Base-by-base conservation (phyloP, 2,329 filamentous ascomycete genomes). In the Stylonectria norvegica region DNA sequence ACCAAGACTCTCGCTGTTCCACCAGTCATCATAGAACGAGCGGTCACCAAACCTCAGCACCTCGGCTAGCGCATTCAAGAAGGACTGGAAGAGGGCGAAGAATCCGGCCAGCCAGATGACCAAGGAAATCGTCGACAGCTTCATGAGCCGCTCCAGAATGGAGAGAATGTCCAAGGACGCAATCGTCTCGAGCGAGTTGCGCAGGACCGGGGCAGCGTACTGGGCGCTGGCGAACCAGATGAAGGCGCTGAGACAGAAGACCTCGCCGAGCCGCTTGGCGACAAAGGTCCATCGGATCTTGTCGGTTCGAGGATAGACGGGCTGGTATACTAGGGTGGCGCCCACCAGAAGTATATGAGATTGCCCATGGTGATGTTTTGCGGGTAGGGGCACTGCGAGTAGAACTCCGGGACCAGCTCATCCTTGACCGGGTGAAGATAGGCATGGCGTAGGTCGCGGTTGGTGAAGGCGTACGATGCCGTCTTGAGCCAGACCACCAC, bases 101-200 rank as follows among this genome's bases (percentile, higher is more conserved):
- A 98, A 98, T 5, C 93, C 91, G 1, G 90, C 90, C 1, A 98
- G 83, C 93, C 93, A 98, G 62, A 96, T 95, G 48, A 96, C 84
- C 20, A 97, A 77, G 14, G 87, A 94, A 47, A 98, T 95, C 14
- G 93, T 97, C 7, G 87, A 94, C 16, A 98, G 76, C 66, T 98
- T 98, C 73, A 98, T 83, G 17, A 96, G 72, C 12, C 93, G 81
- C 67, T 98, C 93, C 20, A 89, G 63, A 36, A 97, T 95, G 27
- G 86, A 86, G 10, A 84, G 71, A 31, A 95, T 63, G 56, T 96
- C 85, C 15, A 97, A 73, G 4, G 81, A 81, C 8, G 85, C 81
- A 50, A 98, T 88, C 63, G 90, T 93, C 56, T 89, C 83, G 5
- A 97, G 76, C 7, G 89, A 95, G 69, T 98, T 98, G 44, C 80